Conservation (phyloP, 768 basidiomycete genomes). For the Auricularia heimuer region DNA sequence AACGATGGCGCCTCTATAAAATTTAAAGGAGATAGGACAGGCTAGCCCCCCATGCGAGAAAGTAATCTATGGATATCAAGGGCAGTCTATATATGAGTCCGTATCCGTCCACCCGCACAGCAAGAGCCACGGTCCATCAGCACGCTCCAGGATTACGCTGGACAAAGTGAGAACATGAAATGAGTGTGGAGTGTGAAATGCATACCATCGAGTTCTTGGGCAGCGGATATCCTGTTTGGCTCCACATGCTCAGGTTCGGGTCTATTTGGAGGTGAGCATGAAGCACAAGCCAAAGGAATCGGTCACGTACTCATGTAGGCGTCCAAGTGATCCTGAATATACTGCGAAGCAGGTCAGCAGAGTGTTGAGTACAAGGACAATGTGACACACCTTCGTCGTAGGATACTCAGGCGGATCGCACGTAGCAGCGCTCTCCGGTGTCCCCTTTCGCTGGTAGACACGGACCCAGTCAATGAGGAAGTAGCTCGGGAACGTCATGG, state of each 20-base stretch:
- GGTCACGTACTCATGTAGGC: constrained; percentile 33
- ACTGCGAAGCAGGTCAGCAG: constrained; percentile 14
- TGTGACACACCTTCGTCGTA: constrained; percentile 32
- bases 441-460: constrained; percentile 60
- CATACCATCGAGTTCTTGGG: constrained; percentile 17
- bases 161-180: too few relatives aligned
- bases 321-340: constrained; percentile 44
- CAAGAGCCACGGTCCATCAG: too few relatives aligned
- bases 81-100: too few relatives aligned
- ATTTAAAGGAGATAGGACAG: too few relatives aligned
- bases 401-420: constrained; percentile 59
- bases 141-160: too few relatives aligned
- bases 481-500: constrained; percentile 60
- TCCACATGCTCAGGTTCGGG: constrained; percentile 22
- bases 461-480: constrained; percentile 72
- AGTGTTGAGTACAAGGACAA: too few relatives aligned
- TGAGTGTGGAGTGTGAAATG: too few relatives aligned
- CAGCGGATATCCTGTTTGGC: constrained; percentile 20
- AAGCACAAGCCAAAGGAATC: not conserved
- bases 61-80: too few relatives aligned
- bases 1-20: too few relatives aligned
- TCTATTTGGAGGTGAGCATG: not conserved
- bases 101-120: too few relatives aligned
- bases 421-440: constrained; percentile 45
- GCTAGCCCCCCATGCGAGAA: too few relatives aligned